phyloP scores from a whole-genome alignment of 495 filamentous ascomycete genomes.

The Opeltia flavorubescens region DNA sequence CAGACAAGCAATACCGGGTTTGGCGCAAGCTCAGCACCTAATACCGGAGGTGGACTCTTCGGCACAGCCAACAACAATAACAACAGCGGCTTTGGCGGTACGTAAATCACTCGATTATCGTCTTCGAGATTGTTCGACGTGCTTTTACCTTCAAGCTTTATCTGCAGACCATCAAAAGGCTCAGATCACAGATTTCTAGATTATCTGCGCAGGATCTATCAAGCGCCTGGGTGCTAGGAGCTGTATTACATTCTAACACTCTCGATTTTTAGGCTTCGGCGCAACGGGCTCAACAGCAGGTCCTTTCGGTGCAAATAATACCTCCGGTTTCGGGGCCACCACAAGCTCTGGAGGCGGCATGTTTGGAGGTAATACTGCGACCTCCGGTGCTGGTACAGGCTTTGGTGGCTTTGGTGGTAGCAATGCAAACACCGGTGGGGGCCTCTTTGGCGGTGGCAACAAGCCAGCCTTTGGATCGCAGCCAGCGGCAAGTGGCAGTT shows the following conservation, averaged over 20 bases:
- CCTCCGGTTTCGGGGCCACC: constrained; percentile 26
- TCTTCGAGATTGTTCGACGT: constrained; percentile 22
- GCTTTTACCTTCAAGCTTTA: constrained; percentile 9
- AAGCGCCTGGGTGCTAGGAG: constrained; percentile 17
- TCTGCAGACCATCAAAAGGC: no score
- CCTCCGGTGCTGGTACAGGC: constrained; percentile 35
- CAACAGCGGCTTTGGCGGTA: constrained; percentile 40
- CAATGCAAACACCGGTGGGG: constrained; percentile 26
- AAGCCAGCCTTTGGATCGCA: constrained; percentile 12
- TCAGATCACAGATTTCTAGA: no score
- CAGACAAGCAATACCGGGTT: constrained; percentile 26
- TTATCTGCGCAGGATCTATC: no score
- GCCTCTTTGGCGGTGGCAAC: constrained; percentile 29
- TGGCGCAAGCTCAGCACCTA: constrained; percentile 18
- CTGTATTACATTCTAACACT: constrained; percentile 1
- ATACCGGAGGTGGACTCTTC: constrained; percentile 35
- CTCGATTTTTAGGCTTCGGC: constrained; percentile 34
- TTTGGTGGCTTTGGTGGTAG: constrained; percentile 39
- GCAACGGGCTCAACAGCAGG: constrained; percentile 20
- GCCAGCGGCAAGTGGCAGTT: constrained; percentile 18
- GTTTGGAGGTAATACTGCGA: constrained; percentile 26
- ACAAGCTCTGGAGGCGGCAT: constrained; percentile 24
- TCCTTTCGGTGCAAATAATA: constrained; percentile 21
- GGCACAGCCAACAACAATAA: constrained; percentile 30
- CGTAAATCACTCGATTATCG: constrained; percentile 12